A percentile compares a stretch with the other conserved stretches of the same genome.
Evolutionary conservation across 2,329 filamentous ascomycete genomes (phyloP).

Genomic region (Mycogone perniciosa): DNA sequence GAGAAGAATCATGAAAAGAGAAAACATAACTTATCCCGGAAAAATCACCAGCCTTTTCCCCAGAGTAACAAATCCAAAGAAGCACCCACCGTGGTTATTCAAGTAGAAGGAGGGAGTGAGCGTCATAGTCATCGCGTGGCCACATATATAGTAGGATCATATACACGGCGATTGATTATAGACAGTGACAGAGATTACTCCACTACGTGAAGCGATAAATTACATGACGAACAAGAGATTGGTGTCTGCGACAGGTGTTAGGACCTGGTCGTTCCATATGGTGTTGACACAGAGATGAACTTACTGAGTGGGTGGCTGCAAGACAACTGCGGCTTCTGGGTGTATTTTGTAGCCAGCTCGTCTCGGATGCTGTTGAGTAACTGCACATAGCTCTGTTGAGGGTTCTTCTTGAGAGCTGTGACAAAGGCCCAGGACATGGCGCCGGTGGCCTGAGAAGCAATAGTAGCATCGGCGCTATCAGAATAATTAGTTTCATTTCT

Average conservation of each 20-base stretch:
- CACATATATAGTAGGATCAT: constrained; percentile 2
- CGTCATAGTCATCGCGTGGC: neutral
- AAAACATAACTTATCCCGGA: neutral
- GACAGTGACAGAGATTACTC: neutral
- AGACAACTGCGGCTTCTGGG: constrained; percentile 92
- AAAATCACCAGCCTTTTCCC: neutral
- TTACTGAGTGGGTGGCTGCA: constrained; percentile 94
- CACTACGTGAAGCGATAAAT: constrained; percentile 14
- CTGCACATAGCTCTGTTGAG: constrained; percentile 96
- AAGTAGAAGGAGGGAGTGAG: neutral
- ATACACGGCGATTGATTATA: constrained; percentile 10
- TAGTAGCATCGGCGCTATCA: constrained; percentile 80
- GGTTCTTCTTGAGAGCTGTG: constrained; percentile 86
- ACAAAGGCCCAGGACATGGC: constrained; percentile 99
- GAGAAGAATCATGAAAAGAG: neutral
- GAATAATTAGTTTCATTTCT: neutral
- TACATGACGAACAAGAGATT: constrained; percentile 59
- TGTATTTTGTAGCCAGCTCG: constrained; percentile 80
- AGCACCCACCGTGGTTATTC: constrained; percentile 1
- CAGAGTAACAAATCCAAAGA: constrained; percentile 2
- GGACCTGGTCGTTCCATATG: constrained; percentile 13
- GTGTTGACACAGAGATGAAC: constrained; percentile 25
- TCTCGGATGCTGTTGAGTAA: constrained; percentile 94
- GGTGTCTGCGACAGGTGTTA: constrained; percentile 42
- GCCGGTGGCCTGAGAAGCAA: constrained; percentile 83